Evolutionary conservation across 164 flowering plant species (phyloP).

Genomic region (Saururus chinensis): DNA sequence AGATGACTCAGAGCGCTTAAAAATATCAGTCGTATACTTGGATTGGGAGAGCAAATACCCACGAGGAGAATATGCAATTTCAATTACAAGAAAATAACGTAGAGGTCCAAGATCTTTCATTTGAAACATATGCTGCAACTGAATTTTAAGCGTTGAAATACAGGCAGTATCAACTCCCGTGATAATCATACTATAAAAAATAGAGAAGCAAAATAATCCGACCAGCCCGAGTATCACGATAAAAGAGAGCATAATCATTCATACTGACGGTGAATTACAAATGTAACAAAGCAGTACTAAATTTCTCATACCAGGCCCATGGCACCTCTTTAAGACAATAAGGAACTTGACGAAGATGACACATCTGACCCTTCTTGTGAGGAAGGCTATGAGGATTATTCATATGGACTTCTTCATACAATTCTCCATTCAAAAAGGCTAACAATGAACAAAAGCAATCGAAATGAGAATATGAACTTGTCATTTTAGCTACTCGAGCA

Average conservation of each 20-base stretch:
- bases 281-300: background rate
- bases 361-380: background rate
- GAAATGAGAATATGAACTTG: background rate
- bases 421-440: background rate
- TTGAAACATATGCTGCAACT: background rate
- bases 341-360: background rate
- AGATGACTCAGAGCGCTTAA: background rate
- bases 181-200: background rate
- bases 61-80: no score
- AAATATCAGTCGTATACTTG: background rate
- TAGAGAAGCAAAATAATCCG: background rate
- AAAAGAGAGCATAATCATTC: background rate
- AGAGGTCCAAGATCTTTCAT: background rate
- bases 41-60: background rate
- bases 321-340: background rate
- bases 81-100: no score
- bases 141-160: background rate
- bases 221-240: background rate
- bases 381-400: background rate
- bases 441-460: background rate
- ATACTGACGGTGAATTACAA: background rate
- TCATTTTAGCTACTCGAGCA: background rate
- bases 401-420: background rate
- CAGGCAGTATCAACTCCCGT: background rate
- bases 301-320: background rate